Percentiles rank a stretch among this genome's conserved stretches.
These are phyloP conservation scores for Dittrichia graveolens DNA, from an alignment of 129 eudicot genomes.

Conservation along the genomic window DNA sequence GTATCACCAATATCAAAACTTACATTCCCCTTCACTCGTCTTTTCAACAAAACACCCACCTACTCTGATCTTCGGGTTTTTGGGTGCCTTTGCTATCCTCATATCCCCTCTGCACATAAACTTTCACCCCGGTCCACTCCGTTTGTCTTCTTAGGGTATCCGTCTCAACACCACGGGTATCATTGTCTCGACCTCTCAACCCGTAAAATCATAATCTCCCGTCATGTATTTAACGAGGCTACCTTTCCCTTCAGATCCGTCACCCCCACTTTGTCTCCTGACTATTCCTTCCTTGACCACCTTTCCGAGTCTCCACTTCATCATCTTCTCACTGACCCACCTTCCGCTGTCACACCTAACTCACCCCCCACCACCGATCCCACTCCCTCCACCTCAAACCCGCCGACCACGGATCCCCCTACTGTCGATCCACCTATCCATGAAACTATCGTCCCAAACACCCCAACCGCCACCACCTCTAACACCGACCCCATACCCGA, in stretches of 20 bases:
- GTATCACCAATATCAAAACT: too few relatives aligned
- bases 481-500: not conserved
- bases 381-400: not conserved
- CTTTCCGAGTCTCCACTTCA: not conserved
- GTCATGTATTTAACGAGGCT: not conserved
- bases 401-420: not conserved
- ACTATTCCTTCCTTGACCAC: not conserved
- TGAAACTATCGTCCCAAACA: too few relatives aligned
- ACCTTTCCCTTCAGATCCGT: not conserved
- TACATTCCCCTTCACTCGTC: too few relatives aligned
- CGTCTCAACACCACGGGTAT: too few relatives aligned
- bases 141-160: too few relatives aligned
- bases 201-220: not conserved
- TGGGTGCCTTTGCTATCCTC: too few relatives aligned
- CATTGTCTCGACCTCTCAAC: too few relatives aligned
- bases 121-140: too few relatives aligned
- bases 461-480: not conserved
- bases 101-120: too few relatives aligned
- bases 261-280: not conserved
- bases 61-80: too few relatives aligned
- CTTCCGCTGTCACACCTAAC: not conserved
- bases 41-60: too few relatives aligned
- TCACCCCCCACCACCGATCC: not conserved
- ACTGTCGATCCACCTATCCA: too few relatives aligned
- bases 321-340: not conserved